These are phyloP conservation scores for Alternaria consortialis DNA, from an alignment of 2,329 filamentous ascomycete genomes.

Conservation along the genomic window DNA sequence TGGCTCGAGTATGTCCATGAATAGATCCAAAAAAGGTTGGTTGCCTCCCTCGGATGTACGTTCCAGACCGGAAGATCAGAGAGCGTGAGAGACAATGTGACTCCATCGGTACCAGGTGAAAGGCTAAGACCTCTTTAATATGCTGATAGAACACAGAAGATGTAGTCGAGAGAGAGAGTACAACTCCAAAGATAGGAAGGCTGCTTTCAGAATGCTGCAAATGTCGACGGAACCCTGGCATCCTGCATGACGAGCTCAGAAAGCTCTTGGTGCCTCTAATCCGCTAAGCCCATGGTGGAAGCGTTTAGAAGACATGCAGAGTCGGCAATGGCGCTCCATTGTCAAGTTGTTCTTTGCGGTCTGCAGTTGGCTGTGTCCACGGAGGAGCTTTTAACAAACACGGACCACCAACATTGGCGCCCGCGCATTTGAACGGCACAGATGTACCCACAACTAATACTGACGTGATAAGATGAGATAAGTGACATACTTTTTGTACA, in stretches of 20 bases:
- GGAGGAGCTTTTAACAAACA: neutral
- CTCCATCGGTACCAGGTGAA: neutral
- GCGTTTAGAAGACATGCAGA: neutral
- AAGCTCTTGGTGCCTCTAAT: neutral
- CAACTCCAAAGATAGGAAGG: neutral
- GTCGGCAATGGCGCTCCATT: neutral
- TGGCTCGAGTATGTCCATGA: neutral
- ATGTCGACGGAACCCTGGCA: neutral
- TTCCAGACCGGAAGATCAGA: neutral
- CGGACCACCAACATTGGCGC: neutral
- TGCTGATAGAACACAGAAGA: neutral
- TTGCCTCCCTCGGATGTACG: neutral
- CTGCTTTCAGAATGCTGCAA: neutral
- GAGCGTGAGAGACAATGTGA: neutral
- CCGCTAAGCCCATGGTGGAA: neutral
- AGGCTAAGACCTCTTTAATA: neutral
- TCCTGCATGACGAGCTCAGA: neutral
- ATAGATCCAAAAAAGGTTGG: slow-evolving; percentile 2
- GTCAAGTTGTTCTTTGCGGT: neutral
- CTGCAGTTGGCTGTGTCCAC: neutral
- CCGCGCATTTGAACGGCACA: neutral
- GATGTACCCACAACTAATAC: neutral
- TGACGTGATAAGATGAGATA: neutral
- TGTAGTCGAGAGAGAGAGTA: neutral
- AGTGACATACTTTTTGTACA: neutral